Percentiles rank a stretch among this genome's conserved stretches.
phyloP scores from a whole-genome alignment of 2,329 filamentous ascomycete genomes.

The Diaporthe citri region DNA sequence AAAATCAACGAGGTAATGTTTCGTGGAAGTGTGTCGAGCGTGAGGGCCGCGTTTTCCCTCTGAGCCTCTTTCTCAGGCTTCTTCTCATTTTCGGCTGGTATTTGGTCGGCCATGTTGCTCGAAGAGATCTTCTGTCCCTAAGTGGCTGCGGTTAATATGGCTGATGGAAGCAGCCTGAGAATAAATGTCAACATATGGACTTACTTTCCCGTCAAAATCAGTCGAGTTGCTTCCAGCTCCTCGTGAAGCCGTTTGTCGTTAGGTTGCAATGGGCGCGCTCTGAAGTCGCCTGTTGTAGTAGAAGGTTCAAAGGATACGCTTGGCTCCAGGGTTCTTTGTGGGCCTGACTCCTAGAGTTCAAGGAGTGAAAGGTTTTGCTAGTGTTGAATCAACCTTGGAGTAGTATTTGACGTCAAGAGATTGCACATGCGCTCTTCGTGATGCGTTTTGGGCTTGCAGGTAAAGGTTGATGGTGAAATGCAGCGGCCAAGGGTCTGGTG shows the following conservation, averaged over 20 bases:
- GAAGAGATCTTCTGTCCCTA: not conserved
- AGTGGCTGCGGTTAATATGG: not conserved
- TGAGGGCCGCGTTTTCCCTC: not conserved
- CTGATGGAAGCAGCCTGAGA: not conserved
- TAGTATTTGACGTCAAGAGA: no score
- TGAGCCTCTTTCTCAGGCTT: not conserved
- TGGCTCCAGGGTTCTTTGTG: not conserved
- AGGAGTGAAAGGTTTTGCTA: not conserved
- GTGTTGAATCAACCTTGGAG: not conserved
- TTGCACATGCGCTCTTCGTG: not conserved
- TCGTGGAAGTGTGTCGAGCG: not conserved
- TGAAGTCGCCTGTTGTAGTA: not conserved
- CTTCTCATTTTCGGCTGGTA: not conserved
- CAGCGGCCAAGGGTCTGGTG: not conserved
- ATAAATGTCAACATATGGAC: not conserved
- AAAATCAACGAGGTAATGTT: not conserved
- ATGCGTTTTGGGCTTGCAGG: not conserved
- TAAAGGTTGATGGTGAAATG: not conserved
- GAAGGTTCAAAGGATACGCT: not conserved
- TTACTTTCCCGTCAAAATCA: not conserved
- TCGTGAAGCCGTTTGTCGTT: not conserved
- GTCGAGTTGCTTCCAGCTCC: not conserved
- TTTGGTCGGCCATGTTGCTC: not conserved
- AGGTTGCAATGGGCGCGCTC: not conserved
- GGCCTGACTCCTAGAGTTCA: no score